Evolutionary conservation across 768 basidiomycete species (phyloP), one percentile per base, ranked within the genome.

Genomic region (Pleurotus tuber-regium): DNA sequence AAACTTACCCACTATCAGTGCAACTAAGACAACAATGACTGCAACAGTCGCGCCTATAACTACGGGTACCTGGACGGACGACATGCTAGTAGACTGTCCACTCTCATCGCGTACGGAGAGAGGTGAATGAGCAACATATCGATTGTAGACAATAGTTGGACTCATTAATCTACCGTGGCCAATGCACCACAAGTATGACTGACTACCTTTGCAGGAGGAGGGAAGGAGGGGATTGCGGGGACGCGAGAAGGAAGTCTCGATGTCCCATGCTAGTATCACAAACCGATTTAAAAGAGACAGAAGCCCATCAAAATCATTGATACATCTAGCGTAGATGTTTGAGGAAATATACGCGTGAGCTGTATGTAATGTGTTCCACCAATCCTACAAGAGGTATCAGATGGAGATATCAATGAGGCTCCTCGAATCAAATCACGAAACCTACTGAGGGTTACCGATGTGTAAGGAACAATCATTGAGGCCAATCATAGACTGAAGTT

Each of bases 1-100:
- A 24, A 29, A 48, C 46, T 48, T n/a, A 48, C 46, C 46, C n/a
- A 48, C 46, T 28, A 48, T 48, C 10, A 48, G 31, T 21, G 30
- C 30, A 19, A 48, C 31, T 10, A 48, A 31, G 16, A 48, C 46
- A 11, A 48, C 46, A 14, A 48, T 48, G 16, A 48, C 46, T 18
- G 46, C 46, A 24, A 48, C 46, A 12, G 46, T 48, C 23, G 46
- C 46, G 31, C 46, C 46, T 12, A 48, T 35, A 31, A 48, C n/a
- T 18, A 48, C 30, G 31, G 46, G 46, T 18, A 48, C 18, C n/a
- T 28, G 30, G 3, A 31, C 9, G 11, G 46, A 16, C n/a, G 46
- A 21, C 31, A 30, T 35, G 14, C 28, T 33, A 14, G 21, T 14
- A 35, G 46, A 33, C 4, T 5, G 41, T 25, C 41, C 41, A 19